phyloP scores from a whole-genome alignment of 164 flowering plant genomes.

The Paratinospora sagittata region DNA sequence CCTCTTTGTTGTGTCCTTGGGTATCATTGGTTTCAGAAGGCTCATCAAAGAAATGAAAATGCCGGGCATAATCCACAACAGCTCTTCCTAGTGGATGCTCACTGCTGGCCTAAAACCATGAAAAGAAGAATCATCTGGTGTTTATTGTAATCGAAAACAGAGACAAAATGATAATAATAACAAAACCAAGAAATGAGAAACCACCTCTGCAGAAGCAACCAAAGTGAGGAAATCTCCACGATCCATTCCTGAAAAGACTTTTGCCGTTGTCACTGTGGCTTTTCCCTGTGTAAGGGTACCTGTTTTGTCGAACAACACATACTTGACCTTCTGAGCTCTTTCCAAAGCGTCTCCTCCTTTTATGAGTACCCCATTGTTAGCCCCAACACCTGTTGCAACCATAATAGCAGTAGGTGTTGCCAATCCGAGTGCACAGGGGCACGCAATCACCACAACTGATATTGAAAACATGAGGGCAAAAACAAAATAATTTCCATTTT shows the following conservation, averaged over 20 bases:
- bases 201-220: conserved; percentile 99
- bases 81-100: conserved; percentile 97
- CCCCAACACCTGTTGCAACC: conserved; percentile 99
- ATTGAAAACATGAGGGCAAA: conserved; percentile 97
- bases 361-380: conserved; percentile 86
- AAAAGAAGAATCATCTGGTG: background rate
- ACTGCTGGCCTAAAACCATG: conserved; percentile 69
- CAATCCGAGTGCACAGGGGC: conserved; percentile 99
- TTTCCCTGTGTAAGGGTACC: conserved; percentile 98
- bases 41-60: conserved; percentile 87
- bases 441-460: conserved; percentile 97
- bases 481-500: conserved; percentile 80
- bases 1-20: conserved; percentile 23
- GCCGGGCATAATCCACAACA: conserved; percentile 75
- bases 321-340: conserved; percentile 78
- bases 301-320: conserved; percentile 90
- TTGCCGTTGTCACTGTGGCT: conserved; percentile 73
- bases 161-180: conserved; percentile 3
- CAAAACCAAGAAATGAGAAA: background rate
- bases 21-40: conserved; percentile 34
- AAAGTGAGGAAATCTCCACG: conserved; percentile 84
- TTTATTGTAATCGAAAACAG: background rate
- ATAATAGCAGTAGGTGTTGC: conserved; percentile 99
- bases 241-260: conserved; percentile 71
- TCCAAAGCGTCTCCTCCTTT: conserved; percentile 99